phyloP scores from a whole-genome alignment of 768 basidiomycete species.

The Ephemerocybe angulata region DNA sequence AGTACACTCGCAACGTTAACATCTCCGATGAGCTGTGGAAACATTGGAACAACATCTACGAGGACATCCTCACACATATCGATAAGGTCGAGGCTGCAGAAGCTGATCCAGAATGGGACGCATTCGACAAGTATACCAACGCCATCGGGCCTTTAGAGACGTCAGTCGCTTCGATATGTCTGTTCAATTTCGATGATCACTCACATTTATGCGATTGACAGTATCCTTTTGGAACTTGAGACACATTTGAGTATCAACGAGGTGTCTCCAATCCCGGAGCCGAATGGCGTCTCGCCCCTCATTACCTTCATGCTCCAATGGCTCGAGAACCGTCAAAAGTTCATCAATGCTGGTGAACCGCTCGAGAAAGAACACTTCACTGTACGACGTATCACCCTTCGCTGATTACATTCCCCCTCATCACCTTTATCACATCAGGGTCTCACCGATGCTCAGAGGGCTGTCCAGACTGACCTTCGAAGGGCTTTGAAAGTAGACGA shows the following conservation, averaged over 20 bases:
- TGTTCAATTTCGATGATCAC: background rate
- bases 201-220: no score
- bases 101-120: slow-evolving; percentile 7
- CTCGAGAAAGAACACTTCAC: background rate
- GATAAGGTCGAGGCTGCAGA: slow-evolving; percentile 10
- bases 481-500: background rate
- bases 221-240: background rate
- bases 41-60: background rate
- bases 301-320: background rate
- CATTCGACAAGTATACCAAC: slow-evolving; percentile 18
- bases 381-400: background rate
- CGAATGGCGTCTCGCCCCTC: background rate
- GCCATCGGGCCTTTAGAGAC: slow-evolving; percentile 20
- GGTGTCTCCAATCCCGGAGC: background rate
- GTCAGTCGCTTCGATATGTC: slow-evolving; percentile 1
- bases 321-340: background rate
- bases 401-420: background rate
- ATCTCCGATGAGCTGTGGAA: background rate
- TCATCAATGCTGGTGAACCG: background rate
- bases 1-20: background rate
- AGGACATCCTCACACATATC: slow-evolving; percentile 17
- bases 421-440: background rate
- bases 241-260: background rate
- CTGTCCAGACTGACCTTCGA: background rate
- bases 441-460: background rate